These are phyloP conservation scores for Clarireedia homoeocarpa DNA, from an alignment of 2,329 filamentous ascomycete genomes.

Conservation along the genomic window DNA sequence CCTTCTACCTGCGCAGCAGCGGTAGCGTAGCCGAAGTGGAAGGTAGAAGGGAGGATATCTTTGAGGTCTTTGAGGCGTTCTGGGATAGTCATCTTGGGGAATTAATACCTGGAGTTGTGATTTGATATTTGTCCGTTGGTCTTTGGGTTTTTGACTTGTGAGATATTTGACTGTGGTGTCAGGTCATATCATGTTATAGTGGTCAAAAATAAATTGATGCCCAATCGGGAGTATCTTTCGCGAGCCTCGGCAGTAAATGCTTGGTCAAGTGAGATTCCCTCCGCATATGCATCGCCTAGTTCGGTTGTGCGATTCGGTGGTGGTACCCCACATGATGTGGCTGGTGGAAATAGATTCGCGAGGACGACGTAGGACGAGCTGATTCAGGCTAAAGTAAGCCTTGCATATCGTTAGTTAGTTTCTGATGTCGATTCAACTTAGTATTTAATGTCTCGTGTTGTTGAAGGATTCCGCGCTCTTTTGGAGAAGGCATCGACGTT, in stretches of 20 bases:
- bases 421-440: too few relatives aligned
- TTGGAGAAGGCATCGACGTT: neutral
- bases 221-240: too few relatives aligned
- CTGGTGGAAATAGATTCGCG: neutral
- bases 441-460: neutral
- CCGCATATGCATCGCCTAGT: too few relatives aligned
- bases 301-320: neutral
- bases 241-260: too few relatives aligned
- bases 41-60: conserved; percentile 51
- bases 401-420: too few relatives aligned
- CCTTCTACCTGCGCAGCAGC: conserved; percentile 83
- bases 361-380: neutral
- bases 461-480: neutral
- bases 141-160: neutral
- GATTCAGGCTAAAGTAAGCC: neutral
- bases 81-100: neutral
- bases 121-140: neutral
- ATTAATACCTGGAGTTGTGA: neutral
- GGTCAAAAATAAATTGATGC: too few relatives aligned
- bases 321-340: neutral
- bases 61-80: conserved; percentile 35
- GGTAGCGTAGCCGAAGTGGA: conserved; percentile 72
- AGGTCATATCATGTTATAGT: too few relatives aligned
- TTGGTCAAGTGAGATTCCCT: too few relatives aligned
- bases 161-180: too few relatives aligned